Percentiles rank a stretch among this genome's conserved stretches.
These are phyloP conservation scores for Euryodendron excelsum DNA, from an alignment of 148 eudicot species.

Conservation along the genomic window DNA sequence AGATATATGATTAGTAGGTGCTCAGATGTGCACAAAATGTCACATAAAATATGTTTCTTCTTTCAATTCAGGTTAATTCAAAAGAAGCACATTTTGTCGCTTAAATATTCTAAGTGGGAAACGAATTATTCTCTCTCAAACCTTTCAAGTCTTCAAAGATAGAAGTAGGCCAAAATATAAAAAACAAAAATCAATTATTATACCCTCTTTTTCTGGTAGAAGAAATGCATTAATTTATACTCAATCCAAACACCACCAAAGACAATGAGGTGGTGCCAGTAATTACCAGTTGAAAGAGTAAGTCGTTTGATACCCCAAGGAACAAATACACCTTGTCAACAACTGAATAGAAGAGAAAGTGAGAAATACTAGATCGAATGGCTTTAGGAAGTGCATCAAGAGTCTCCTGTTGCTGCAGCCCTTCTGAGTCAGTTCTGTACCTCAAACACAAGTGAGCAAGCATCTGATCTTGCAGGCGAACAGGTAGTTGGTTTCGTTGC, in stretches of 20 bases:
- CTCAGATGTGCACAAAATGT: background rate
- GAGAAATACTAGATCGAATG: constrained; percentile 68
- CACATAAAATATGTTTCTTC: background rate
- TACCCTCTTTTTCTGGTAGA: background rate
- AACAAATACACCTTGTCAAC: constrained; percentile 76
- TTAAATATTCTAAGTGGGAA: background rate
- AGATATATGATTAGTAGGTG: background rate
- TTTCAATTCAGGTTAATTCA: background rate
- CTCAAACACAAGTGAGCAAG: constrained; percentile 75
- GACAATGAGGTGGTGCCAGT: constrained; percentile 4
- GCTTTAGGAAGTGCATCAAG: constrained; percentile 84
- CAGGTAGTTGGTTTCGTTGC: constrained; percentile 60
- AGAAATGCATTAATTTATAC: background rate
- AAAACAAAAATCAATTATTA: background rate
- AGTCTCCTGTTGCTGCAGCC: constrained; percentile 76
- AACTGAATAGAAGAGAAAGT: constrained; percentile 59
- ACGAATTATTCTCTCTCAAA: background rate
- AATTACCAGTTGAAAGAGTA: constrained; percentile 81
- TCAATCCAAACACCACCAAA: background rate
- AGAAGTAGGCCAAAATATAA: background rate
- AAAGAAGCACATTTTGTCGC: background rate
- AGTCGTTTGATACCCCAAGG: constrained; percentile 68
- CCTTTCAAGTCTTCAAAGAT: background rate
- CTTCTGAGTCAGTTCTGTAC: constrained; percentile 79
- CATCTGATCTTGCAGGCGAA: constrained; percentile 80